A percentile compares a stretch with the other conserved stretches of the same genome.
Evolutionary conservation across 805 yeast species (phyloP).

Genomic region (Yamadazyma scolyti): DNA sequence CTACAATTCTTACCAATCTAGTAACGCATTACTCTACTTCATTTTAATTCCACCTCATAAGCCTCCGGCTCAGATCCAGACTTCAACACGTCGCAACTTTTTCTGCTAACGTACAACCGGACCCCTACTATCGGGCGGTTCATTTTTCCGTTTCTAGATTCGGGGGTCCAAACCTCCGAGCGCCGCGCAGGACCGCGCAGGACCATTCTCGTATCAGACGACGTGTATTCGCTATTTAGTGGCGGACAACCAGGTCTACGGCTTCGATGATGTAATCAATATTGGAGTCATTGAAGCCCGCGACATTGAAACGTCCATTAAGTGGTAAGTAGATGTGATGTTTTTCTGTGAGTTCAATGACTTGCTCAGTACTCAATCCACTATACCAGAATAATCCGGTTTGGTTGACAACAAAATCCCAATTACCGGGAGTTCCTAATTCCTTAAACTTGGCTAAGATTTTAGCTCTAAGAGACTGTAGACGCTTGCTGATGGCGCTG

Average conservation of each 20-base stretch:
- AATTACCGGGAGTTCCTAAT: slow-evolving; percentile 41
- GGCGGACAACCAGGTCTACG: slow-evolving; percentile 35
- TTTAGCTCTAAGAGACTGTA: slow-evolving; percentile 26
- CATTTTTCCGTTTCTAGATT: too few relatives aligned
- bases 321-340: slow-evolving; percentile 36
- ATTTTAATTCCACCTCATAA: too few relatives aligned
- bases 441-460: slow-evolving; percentile 25
- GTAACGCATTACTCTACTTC: too few relatives aligned
- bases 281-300: slow-evolving; percentile 39
- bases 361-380: slow-evolving; percentile 35
- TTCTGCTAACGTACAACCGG: too few relatives aligned
- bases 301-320: slow-evolving; percentile 43
- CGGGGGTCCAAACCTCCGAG: too few relatives aligned
- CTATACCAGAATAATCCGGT: slow-evolving; percentile 45
- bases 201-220: too few relatives aligned
- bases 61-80: too few relatives aligned
- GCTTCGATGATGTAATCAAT: slow-evolving; percentile 34
- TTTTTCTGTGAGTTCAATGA: slow-evolving; percentile 24
- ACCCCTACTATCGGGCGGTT: too few relatives aligned
- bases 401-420: slow-evolving; percentile 34
- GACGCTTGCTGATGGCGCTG: slow-evolving; percentile 23
- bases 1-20: too few relatives aligned
- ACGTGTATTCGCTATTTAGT: too few relatives aligned
- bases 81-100: too few relatives aligned
- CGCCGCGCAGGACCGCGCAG: too few relatives aligned